phyloP scores from a whole-genome alignment of 1,284 basidiomycete genomes.

The Inonotus hispidus region DNA sequence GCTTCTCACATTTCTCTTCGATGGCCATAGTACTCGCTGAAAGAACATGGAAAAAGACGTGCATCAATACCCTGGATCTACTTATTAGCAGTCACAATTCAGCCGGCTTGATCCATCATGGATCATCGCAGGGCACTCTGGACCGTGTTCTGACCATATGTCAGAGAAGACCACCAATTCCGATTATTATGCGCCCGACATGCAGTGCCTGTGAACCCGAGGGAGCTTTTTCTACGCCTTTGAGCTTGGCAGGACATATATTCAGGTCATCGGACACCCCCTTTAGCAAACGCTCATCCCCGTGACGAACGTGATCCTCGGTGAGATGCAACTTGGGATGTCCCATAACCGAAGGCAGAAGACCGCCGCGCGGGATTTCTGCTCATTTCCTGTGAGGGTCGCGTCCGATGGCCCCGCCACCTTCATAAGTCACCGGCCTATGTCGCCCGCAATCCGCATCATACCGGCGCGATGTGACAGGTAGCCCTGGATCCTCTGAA shows the following conservation, averaged over 20 bases:
- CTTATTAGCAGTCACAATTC: background rate
- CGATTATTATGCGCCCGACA: background rate
- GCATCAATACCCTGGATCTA: too few relatives aligned
- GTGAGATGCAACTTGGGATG: background rate
- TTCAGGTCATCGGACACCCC: background rate
- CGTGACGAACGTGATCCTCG: background rate
- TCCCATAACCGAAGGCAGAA: background rate
- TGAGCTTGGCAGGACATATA: background rate
- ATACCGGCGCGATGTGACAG: background rate
- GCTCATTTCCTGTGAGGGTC: constrained; percentile 1
- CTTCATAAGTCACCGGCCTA: background rate
- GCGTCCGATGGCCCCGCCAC: background rate
- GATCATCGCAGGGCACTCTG: background rate
- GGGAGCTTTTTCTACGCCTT: background rate
- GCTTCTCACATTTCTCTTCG: too few relatives aligned
- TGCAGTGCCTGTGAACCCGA: background rate
- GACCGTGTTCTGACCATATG: background rate
- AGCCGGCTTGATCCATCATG: background rate
- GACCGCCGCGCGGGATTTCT: constrained; percentile 1
- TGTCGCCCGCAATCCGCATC: background rate
- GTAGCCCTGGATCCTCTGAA: background rate
- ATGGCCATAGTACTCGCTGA: too few relatives aligned
- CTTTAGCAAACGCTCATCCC: background rate
- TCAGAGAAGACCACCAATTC: background rate
- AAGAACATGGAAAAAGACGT: too few relatives aligned